Evolutionary conservation across 2,329 filamentous ascomycete species (phyloP).

Genomic region (Aspergillus ustus): DNA sequence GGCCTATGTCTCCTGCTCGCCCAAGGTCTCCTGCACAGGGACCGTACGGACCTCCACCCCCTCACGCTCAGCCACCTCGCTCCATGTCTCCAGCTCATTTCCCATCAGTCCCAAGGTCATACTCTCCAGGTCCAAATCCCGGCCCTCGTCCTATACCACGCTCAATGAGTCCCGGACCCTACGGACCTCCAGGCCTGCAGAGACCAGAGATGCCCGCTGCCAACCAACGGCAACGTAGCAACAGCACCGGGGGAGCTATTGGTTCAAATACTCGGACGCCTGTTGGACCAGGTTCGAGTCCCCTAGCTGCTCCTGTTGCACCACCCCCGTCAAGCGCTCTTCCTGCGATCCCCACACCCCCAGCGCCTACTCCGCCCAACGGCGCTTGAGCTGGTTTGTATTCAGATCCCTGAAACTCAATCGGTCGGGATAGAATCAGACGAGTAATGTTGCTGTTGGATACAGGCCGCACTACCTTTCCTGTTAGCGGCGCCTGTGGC

Average conservation of each 20-base stretch:
- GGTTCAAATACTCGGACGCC: conserved; percentile 26
- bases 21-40: conserved; percentile 35
- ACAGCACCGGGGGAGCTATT: conserved; percentile 45
- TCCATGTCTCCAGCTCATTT: conserved; percentile 41
- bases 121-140: conserved; percentile 41
- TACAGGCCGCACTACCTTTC: background rate
- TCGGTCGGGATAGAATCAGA: background rate
- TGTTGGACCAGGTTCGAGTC: conserved; percentile 31
- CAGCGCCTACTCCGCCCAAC: conserved; percentile 36
- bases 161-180: conserved; percentile 50
- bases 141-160: conserved; percentile 30
- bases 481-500: background rate
- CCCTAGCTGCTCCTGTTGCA: conserved; percentile 28
- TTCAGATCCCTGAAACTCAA: conserved; percentile 6
- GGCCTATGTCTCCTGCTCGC: conserved; percentile 44
- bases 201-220: conserved; percentile 44
- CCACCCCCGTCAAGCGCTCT: conserved; percentile 44
- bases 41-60: conserved; percentile 34
- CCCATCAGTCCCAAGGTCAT: conserved; percentile 41
- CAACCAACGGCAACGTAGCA: conserved; percentile 46
- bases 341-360: conserved; percentile 49
- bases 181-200: conserved; percentile 47
- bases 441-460: background rate
- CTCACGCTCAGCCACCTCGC: conserved; percentile 31
- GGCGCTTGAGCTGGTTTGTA: conserved; percentile 15